These are phyloP conservation scores for Alternaria longipes DNA, from an alignment of 2,329 filamentous ascomycete genomes.

Conservation along the genomic window DNA sequence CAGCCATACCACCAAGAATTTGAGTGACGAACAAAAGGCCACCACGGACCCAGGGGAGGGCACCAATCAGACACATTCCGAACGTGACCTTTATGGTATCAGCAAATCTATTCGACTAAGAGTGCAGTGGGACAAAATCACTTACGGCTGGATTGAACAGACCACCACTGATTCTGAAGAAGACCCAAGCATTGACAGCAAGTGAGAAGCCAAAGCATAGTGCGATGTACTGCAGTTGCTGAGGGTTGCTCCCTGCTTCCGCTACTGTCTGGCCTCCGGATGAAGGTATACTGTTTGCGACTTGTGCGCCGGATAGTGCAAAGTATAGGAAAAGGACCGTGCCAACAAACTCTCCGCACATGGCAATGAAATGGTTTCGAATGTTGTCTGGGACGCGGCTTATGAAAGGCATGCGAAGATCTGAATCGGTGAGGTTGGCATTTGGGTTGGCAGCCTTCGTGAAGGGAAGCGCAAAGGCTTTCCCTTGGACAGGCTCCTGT, in stretches of 20 bases:
- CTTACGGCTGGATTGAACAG: slow-evolving; percentile 32
- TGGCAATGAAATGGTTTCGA: slow-evolving; percentile 29
- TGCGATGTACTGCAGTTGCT: slow-evolving; percentile 52
- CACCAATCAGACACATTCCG: slow-evolving; percentile 41
- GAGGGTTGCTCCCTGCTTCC: slow-evolving; percentile 44
- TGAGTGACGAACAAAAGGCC: slow-evolving; percentile 30
- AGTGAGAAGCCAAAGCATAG: slow-evolving; percentile 54
- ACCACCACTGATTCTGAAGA: slow-evolving; percentile 41
- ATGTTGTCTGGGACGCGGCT: slow-evolving; percentile 20
- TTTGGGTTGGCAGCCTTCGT: slow-evolving; percentile 23
- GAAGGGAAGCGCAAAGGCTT: slow-evolving; percentile 26
- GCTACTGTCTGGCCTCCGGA: slow-evolving; percentile 22
- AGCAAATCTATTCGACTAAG: not conserved
- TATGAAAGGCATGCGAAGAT: slow-evolving; percentile 21
- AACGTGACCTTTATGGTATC: slow-evolving; percentile 29
- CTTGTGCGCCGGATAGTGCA: slow-evolving; percentile 51
- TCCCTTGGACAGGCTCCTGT: slow-evolving; percentile 24
- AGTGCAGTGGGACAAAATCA: not conserved
- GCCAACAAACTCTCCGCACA: slow-evolving; percentile 51
- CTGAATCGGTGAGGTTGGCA: slow-evolving; percentile 17
- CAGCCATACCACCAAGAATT: slow-evolving; percentile 37
- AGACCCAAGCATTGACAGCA: slow-evolving; percentile 53
- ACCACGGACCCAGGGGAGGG: slow-evolving; percentile 28
- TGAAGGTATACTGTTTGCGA: slow-evolving; percentile 49
- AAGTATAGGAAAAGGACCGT: slow-evolving; percentile 54